Evolutionary conservation across 768 basidiomycete genomes (phyloP).

Genomic region (Hygrophorus pudorinus): DNA sequence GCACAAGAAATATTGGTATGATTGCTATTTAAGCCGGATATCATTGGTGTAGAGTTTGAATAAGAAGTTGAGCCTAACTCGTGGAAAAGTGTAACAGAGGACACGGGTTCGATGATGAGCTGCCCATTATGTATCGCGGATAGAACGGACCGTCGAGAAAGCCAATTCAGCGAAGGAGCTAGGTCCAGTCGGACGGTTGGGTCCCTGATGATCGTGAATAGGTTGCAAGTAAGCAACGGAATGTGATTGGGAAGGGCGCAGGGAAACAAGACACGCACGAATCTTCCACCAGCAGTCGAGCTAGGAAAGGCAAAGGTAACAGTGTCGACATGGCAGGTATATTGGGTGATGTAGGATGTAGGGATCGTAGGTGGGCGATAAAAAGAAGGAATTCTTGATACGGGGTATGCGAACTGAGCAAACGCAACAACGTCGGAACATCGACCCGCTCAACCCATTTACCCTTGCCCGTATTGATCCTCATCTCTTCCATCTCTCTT

Average conservation of each 20-base stretch:
- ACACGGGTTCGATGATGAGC: constrained; percentile 80
- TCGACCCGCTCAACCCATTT: constrained; percentile 48
- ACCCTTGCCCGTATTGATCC: constrained; percentile 50
- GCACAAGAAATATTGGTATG: constrained; percentile 59
- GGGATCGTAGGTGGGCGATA: constrained; percentile 60
- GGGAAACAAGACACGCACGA: constrained; percentile 40
- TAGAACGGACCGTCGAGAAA: constrained; percentile 78
- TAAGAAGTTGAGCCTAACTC: constrained; percentile 32
- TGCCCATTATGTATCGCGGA: constrained; percentile 82
- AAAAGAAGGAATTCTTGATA: constrained; percentile 78
- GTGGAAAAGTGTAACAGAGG: constrained; percentile 47
- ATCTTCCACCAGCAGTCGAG: constrained; percentile 70
- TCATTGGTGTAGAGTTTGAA: constrained; percentile 23
- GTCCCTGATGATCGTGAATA: constrained; percentile 44
- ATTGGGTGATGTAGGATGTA: constrained; percentile 51
- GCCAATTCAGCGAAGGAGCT: constrained; percentile 91
- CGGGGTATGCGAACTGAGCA: constrained; percentile 62
- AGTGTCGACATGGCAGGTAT: constrained; percentile 66
- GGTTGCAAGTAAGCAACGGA: constrained; percentile 7
- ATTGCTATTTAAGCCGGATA: constrained; percentile 35
- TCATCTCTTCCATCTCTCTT: constrained; percentile 38
- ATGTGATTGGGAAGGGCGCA: constrained; percentile 14
- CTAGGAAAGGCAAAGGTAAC: constrained; percentile 68
- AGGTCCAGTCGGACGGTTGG: constrained; percentile 87
- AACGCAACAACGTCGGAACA: constrained; percentile 26